These are phyloP conservation scores for Aureobasidium sp. DNA, from an alignment of 2,329 filamentous ascomycete genomes.

Conservation along the genomic window DNA sequence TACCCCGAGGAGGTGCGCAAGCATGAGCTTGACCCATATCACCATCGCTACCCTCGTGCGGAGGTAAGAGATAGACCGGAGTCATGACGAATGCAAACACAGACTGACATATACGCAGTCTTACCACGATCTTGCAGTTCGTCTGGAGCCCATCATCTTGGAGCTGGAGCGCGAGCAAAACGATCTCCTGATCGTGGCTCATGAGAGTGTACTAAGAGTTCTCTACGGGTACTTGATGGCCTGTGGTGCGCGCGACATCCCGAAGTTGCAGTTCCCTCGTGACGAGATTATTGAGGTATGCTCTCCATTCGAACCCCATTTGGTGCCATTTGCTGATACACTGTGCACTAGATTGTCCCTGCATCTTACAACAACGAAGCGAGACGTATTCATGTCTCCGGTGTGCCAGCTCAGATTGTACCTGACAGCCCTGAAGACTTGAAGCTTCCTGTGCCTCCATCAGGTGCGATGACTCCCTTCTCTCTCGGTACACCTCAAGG, in stretches of 20 bases:
- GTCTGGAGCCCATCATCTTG: conserved; percentile 93
- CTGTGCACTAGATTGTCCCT: conserved; percentile 64
- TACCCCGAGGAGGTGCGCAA: conserved; percentile 90
- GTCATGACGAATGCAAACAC: background rate
- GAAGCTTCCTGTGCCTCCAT: conserved; percentile 65
- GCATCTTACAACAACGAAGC: conserved; percentile 96
- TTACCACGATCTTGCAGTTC: conserved; percentile 96
- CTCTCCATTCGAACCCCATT: background rate
- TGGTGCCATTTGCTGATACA: background rate
- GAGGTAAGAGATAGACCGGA: conserved; percentile 54
- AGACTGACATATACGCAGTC: conserved; percentile 51
- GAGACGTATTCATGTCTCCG: conserved; percentile 79
- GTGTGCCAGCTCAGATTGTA: conserved; percentile 58
- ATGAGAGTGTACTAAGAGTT: conserved; percentile 94
- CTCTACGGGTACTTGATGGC: conserved; percentile 98
- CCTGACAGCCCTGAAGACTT: conserved; percentile 76
- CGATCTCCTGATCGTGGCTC: conserved; percentile 95
- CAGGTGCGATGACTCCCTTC: conserved; percentile 41
- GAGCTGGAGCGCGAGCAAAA: conserved; percentile 96
- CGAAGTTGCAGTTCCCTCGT: conserved; percentile 83
- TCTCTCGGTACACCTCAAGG: conserved; percentile 31
- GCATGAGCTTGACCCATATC: conserved; percentile 91
- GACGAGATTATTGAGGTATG: conserved; percentile 89
- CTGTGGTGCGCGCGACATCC: conserved; percentile 91
- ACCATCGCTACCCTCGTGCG: conserved; percentile 89